These are phyloP conservation scores for Phylloporus sp. DNA, from an alignment of 768 basidiomycete species.

Conservation along the genomic window DNA sequence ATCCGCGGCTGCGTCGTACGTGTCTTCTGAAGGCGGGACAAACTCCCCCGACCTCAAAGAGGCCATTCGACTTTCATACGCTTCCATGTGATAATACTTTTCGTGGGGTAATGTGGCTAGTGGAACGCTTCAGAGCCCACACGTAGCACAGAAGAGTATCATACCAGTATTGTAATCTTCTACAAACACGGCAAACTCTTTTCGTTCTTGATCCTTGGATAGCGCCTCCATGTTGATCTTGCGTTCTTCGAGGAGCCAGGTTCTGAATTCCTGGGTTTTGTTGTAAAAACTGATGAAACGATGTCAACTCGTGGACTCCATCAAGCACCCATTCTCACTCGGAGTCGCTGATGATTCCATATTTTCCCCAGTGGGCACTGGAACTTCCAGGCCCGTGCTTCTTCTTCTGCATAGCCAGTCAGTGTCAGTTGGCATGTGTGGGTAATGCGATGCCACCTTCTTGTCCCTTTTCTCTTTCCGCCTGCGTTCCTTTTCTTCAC, in stretches of 20 bases:
- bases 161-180: constrained; percentile 82
- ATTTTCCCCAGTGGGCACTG: constrained; percentile 76
- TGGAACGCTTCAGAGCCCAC: not conserved
- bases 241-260: constrained; percentile 91
- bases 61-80: constrained; percentile 80
- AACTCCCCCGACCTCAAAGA: constrained; percentile 81
- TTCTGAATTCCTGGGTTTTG: constrained; percentile 81
- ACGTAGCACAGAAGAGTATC: constrained; percentile 9
- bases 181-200: constrained; percentile 77
- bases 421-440: not conserved
- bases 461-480: constrained; percentile 68
- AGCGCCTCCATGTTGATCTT: constrained; percentile 87
- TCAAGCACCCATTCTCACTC: constrained; percentile 52
- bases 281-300: constrained; percentile 59
- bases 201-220: constrained; percentile 78
- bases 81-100: constrained; percentile 90
- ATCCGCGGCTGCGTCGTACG: constrained; percentile 82
- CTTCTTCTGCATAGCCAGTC: constrained; percentile 47
- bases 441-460: constrained; percentile 39
- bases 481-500: constrained; percentile 47
- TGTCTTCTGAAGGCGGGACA: constrained; percentile 62
- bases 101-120: constrained; percentile 89
- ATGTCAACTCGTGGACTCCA: constrained; percentile 11
- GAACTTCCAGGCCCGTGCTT: constrained; percentile 44
- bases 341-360: constrained; percentile 77